Conservation (phyloP, 768 basidiomycete genomes). For the Russula sp. region DNA sequence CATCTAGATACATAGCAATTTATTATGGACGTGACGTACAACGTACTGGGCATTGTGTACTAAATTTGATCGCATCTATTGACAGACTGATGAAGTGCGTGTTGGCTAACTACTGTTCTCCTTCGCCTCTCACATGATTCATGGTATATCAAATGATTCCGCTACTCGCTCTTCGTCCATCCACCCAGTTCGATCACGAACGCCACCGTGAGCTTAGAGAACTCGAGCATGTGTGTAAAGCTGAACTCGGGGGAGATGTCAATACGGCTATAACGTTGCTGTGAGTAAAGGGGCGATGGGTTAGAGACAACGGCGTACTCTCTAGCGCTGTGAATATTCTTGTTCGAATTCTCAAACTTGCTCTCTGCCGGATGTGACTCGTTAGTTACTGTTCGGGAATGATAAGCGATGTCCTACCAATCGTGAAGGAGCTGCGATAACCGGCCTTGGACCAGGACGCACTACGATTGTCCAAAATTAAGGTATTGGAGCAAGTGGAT, state of each 20-base stretch:
- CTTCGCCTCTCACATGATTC: background rate
- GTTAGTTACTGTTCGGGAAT: slow-evolving; percentile 9
- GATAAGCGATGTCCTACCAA: slow-evolving; percentile 48
- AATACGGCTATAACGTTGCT: slow-evolving; percentile 54
- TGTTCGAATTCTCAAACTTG: slow-evolving; percentile 72
- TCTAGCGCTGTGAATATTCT: slow-evolving; percentile 73
- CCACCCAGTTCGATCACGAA: slow-evolving; percentile 53
- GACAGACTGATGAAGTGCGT: background rate
- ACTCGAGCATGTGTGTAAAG: slow-evolving; percentile 80
- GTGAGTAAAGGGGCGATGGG: slow-evolving; percentile 25
- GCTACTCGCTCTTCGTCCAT: slow-evolving; percentile 38
- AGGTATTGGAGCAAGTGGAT: slow-evolving; percentile 34
- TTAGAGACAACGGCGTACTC: slow-evolving; percentile 58
- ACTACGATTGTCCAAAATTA: slow-evolving; percentile 39
- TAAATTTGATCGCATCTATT: background rate
- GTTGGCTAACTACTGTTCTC: background rate
- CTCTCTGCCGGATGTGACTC: slow-evolving; percentile 46
- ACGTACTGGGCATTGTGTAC: background rate
- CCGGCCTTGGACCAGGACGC: slow-evolving; percentile 87
- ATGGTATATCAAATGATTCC: background rate
- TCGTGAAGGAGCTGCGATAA: slow-evolving; percentile 80
- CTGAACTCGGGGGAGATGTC: slow-evolving; percentile 87
- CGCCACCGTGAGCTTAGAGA: slow-evolving; percentile 53
- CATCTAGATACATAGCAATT: no score
- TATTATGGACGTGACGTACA: background rate